phyloP scores from a whole-genome alignment of 2,329 filamentous ascomycete genomes.

The Pseudofabraea citricarpa region DNA sequence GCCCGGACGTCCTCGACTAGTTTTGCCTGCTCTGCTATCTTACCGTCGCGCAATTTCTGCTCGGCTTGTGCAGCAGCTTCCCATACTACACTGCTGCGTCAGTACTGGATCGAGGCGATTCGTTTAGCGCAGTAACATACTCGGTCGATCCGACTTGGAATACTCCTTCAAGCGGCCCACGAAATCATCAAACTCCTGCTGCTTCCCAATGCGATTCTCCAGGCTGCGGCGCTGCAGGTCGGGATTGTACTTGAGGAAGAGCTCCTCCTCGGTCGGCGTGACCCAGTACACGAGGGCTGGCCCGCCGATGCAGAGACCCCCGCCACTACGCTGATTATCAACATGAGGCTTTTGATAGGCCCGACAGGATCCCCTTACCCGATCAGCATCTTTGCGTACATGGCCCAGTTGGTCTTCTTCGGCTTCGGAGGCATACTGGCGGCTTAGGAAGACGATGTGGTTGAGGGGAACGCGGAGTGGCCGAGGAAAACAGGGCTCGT shows the following conservation, averaged over 20 bases:
- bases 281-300: slow-evolving; percentile 79
- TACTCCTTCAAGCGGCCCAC: slow-evolving; percentile 80
- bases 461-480: background rate
- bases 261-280: slow-evolving; percentile 82
- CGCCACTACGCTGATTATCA: slow-evolving; percentile 51
- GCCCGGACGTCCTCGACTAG: slow-evolving; percentile 32
- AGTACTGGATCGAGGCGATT: too few relatives aligned
- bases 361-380: slow-evolving; percentile 46
- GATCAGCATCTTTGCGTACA: slow-evolving; percentile 65
- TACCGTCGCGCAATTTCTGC: slow-evolving; percentile 30
- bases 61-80: slow-evolving; percentile 36
- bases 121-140: slow-evolving; percentile 58
- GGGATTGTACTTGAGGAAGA: slow-evolving; percentile 89
- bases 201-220: slow-evolving; percentile 68
- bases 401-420: slow-evolving; percentile 41
- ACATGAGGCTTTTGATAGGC: slow-evolving; percentile 8
- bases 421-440: slow-evolving; percentile 39
- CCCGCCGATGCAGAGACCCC: slow-evolving; percentile 71
- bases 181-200: slow-evolving; percentile 88
- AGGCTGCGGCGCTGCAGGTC: slow-evolving; percentile 86
- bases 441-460: background rate
- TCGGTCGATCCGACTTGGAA: slow-evolving; percentile 86
- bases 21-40: slow-evolving; percentile 29
- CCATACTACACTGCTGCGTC: slow-evolving; percentile 34
- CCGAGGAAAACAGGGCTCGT: background rate